Base-by-base conservation (phyloP, 371 early-diverging fungal species). In the Mucor mucedo region DNA sequence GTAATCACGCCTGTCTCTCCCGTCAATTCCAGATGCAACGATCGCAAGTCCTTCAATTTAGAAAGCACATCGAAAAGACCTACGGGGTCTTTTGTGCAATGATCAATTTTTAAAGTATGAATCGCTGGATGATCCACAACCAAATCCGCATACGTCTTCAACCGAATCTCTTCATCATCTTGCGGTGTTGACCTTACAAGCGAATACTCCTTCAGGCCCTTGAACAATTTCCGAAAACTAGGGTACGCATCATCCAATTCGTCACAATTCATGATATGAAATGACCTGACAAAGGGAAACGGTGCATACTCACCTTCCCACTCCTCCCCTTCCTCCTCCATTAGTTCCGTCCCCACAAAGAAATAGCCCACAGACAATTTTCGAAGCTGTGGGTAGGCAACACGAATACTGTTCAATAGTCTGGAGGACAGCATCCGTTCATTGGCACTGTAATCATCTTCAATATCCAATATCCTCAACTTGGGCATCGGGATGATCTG, bases 401-500 rank as follows among this genome's bases (percentile, higher is more conserved):
- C 0, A 9, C 50, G 16, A 0, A 50, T 50, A 4, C 9, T 10
- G 14, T 50, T 29, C 10, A 50, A 14, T 10, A n/a, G 10, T 42
- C 11, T 35, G 35, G 35, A 35, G 0, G 35, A 35, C 10, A 42
- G 44, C 44, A 42, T 10, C 5, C 10, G 10, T 11, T 9, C 10
- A 50, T 30, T 50, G 7, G 13, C 21, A 30, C 5, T 50, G 13
- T 48, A 21, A 4, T 38, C 58, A 10, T 58, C 33, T 21, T 58
- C 58, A 2, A 48, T 27, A 35, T 58, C 47, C 3, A 58, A 27
- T 38, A 47, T 48, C 27, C 5, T 48, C 0, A 58, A 6, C 13
- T 48, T 58, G 6, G 58, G 58, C 13, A 58, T 35, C 8, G 58
- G 21, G 11, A 32, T 47, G 27, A 58, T 13, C 2, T n/a, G 2